Conservation (phyloP, 2,329 filamentous ascomycete species). For the Trichoderma simmonsii region DNA sequence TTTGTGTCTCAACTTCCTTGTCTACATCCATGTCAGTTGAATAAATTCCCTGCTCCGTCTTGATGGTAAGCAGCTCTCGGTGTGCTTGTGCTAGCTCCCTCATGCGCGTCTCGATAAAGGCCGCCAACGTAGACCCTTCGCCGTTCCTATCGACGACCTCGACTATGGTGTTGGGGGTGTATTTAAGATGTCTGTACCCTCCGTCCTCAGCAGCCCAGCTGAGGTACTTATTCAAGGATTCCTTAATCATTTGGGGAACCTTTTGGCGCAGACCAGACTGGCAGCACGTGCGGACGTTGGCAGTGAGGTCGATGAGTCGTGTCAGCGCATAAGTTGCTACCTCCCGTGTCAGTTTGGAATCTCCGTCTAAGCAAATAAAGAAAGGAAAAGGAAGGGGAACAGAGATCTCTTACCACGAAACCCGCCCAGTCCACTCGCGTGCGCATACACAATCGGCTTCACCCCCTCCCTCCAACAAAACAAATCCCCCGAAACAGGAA, state of each 20-base stretch:
- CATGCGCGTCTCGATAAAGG: constrained; percentile 37
- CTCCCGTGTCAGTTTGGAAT: constrained; percentile 18
- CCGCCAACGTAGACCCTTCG: constrained; percentile 30
- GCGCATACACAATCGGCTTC: constrained; percentile 39
- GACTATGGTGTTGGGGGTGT: constrained; percentile 39
- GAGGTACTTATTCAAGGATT: constrained; percentile 35
- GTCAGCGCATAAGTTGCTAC: constrained; percentile 40
- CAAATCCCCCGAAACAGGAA: constrained; percentile 38
- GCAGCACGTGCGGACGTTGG: constrained; percentile 32
- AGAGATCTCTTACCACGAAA: constrained; percentile 33
- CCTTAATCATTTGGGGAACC: constrained; percentile 34
- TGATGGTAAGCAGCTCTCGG: constrained; percentile 33
- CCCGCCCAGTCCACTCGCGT: constrained; percentile 27
- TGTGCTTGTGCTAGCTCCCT: constrained; percentile 35
- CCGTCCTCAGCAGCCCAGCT: constrained; percentile 43
- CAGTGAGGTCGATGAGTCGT: constrained; percentile 40
- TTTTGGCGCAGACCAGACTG: constrained; percentile 36
- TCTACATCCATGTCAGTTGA: not conserved
- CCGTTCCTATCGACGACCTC: constrained; percentile 35
- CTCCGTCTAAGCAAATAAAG: not conserved
- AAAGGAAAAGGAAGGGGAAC: not conserved
- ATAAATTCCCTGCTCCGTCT: constrained; percentile 22
- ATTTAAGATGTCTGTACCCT: constrained; percentile 33
- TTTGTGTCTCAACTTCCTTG: constrained; percentile 26
- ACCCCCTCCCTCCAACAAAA: constrained; percentile 33